A percentile compares a stretch with the other conserved stretches of the same genome.
phyloP scores from a whole-genome alignment of 805 yeast genomes.

The Candida xyloterini region DNA sequence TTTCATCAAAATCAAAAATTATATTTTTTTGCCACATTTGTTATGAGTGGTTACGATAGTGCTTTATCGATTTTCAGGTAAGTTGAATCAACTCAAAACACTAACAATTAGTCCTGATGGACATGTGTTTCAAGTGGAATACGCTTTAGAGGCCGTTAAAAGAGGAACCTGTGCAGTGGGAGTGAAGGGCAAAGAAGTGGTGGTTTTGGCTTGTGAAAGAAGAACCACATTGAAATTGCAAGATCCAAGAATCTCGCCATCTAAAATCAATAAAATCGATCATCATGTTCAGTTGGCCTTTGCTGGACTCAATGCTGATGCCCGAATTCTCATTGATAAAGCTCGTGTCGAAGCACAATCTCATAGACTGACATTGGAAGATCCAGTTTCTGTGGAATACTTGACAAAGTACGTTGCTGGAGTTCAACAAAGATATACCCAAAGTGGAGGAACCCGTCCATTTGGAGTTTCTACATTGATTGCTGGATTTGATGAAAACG shows the following conservation, averaged over 20 bases:
- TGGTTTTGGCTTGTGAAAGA: slow-evolving; percentile 94
- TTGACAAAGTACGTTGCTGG: slow-evolving; percentile 96
- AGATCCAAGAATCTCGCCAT: slow-evolving; percentile 94
- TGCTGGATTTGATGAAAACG: slow-evolving; percentile 92
- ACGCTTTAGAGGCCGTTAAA: slow-evolving; percentile 95
- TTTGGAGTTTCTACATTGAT: slow-evolving; percentile 94
- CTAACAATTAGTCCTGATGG: slow-evolving; percentile 81
- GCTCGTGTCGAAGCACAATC: slow-evolving; percentile 97
- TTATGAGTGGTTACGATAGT: slow-evolving; percentile 98
- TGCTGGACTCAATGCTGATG: slow-evolving; percentile 98
- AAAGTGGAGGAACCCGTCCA: slow-evolving; percentile 97
- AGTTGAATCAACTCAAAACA: slow-evolving; percentile 34
- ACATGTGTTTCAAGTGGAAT: slow-evolving; percentile 97
- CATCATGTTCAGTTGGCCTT: slow-evolving; percentile 88
- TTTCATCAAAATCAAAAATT: background rate
- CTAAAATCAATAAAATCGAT: slow-evolving; percentile 89
- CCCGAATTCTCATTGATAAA: slow-evolving; percentile 88
- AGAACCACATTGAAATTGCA: slow-evolving; percentile 92
- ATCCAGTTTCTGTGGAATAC: slow-evolving; percentile 87
- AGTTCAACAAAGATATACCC: slow-evolving; percentile 94
- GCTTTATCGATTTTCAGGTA: slow-evolving; percentile 96
- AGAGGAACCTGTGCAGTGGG: slow-evolving; percentile 99
- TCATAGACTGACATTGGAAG: slow-evolving; percentile 89
- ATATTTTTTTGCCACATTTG: slow-evolving; percentile 6
- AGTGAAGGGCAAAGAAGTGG: slow-evolving; percentile 83